These are phyloP conservation scores for Leccinum imitatum DNA, from an alignment of 768 basidiomycete species.

Conservation along the genomic window DNA sequence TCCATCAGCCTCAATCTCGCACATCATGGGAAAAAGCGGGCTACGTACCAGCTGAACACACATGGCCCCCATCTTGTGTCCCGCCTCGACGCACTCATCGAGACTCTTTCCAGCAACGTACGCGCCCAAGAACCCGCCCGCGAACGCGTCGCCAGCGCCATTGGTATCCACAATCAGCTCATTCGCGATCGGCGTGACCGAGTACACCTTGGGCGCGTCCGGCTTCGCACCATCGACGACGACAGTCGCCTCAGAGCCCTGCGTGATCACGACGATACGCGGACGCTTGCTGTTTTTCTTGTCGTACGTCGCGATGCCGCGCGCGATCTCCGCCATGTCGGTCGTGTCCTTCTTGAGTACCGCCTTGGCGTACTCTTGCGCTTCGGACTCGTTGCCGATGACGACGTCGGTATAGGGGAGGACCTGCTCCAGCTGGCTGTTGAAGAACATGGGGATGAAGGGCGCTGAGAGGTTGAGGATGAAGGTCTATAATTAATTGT, in stretches of 20 bases:
- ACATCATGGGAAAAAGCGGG: not conserved
- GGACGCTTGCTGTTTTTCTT: slow-evolving; percentile 74
- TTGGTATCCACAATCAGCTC: slow-evolving; percentile 92
- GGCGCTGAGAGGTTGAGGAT: slow-evolving; percentile 94
- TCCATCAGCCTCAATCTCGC: not conserved
- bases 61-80: slow-evolving; percentile 85
- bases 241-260: slow-evolving; percentile 78
- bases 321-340: slow-evolving; percentile 68
- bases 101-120: slow-evolving; percentile 73
- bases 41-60: slow-evolving; percentile 72
- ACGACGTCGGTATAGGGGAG: slow-evolving; percentile 84
- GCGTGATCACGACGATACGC: slow-evolving; percentile 87
- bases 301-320: slow-evolving; percentile 66
- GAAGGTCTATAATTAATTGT: slow-evolving; percentile 59
- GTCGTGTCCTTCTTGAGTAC: slow-evolving; percentile 66
- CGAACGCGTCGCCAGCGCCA: slow-evolving; percentile 96
- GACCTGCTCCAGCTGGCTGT: slow-evolving; percentile 73
- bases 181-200: slow-evolving; percentile 56
- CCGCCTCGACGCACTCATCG: slow-evolving; percentile 76
- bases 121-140: slow-evolving; percentile 93
- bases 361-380: slow-evolving; percentile 78
- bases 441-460: slow-evolving; percentile 95
- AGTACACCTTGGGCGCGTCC: slow-evolving; percentile 50
- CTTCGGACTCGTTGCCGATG: slow-evolving; percentile 97
- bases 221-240: slow-evolving; percentile 63